These are phyloP conservation scores for Eucalyptus cloeziana DNA, from an alignment of 345 rosid genomes.

Conservation along the genomic window DNA sequence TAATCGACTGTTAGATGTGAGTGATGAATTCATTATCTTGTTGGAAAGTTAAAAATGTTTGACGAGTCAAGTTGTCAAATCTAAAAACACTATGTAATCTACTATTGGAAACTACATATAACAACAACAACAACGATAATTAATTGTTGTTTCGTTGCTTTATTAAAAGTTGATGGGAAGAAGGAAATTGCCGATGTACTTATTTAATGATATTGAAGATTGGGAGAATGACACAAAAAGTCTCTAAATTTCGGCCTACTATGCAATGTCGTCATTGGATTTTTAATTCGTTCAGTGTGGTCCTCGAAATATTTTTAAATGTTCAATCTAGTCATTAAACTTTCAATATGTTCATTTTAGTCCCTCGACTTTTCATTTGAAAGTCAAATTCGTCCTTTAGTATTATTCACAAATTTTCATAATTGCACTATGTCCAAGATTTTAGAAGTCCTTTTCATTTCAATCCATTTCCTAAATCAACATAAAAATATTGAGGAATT, in stretches of 20 bases:
- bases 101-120: background rate
- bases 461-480: background rate
- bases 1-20: background rate
- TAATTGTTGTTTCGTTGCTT: background rate
- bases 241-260: background rate
- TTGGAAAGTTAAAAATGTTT: background rate
- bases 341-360: too few relatives aligned
- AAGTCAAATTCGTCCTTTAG: background rate
- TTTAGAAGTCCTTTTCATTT: too few relatives aligned
- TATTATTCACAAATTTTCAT: too few relatives aligned
- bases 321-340: background rate
- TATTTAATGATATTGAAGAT: background rate
- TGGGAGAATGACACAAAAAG: background rate
- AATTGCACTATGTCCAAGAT: background rate
- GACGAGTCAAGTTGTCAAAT: background rate
- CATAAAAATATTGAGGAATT: too few relatives aligned
- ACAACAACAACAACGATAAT: too few relatives aligned
- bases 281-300: background rate
- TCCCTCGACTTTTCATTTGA: background rate
- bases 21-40: too few relatives aligned
- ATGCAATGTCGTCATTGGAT: background rate
- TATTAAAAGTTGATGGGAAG: background rate
- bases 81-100: background rate
- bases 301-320: too few relatives aligned
- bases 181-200: background rate